A percentile compares a stretch with the other conserved stretches of the same genome.
Evolutionary conservation across 805 yeast genomes (phyloP).

Genomic region (Barnettozyma siamensis): DNA sequence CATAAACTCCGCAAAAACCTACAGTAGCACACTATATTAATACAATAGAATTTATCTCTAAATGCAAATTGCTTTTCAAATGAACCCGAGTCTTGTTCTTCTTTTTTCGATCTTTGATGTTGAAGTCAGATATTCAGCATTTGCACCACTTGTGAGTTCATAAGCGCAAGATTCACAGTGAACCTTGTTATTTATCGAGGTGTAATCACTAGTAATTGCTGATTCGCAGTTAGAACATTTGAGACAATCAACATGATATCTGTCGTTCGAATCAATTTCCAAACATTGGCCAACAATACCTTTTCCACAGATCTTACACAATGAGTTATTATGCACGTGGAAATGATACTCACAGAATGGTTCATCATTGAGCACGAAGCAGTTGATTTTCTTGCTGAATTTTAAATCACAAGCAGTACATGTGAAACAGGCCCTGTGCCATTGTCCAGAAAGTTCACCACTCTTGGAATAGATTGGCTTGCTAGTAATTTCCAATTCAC

Average conservation of each 20-base stretch:
- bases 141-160: conserved; percentile 5
- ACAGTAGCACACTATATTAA: too few species aligned
- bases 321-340: conserved; percentile 68
- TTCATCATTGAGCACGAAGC: conserved; percentile 70
- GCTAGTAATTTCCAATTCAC: conserved; percentile 47
- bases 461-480: conserved; percentile 81
- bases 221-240: conserved; percentile 56
- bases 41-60: too few species aligned
- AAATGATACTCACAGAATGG: conserved; percentile 81
- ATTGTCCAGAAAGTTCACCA: conserved; percentile 79
- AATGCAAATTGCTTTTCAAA: conserved; percentile 6
- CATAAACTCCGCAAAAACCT: too few species aligned
- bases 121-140: not conserved
- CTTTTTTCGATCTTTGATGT: conserved; percentile 21
- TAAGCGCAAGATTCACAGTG: conserved; percentile 41
- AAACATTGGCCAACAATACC: conserved; percentile 92
- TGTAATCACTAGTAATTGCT: conserved; percentile 49
- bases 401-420: conserved; percentile 58
- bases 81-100: conserved; percentile 22
- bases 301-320: conserved; percentile 61
- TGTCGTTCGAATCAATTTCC: conserved; percentile 62
- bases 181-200: conserved; percentile 41
- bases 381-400: conserved; percentile 55
- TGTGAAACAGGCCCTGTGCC: conserved; percentile 86
- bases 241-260: conserved; percentile 75